A percentile compares a stretch with the other conserved stretches of the same genome.
phyloP scores from a whole-genome alignment of 495 filamentous ascomycete genomes.

The Penicillium taxi region DNA sequence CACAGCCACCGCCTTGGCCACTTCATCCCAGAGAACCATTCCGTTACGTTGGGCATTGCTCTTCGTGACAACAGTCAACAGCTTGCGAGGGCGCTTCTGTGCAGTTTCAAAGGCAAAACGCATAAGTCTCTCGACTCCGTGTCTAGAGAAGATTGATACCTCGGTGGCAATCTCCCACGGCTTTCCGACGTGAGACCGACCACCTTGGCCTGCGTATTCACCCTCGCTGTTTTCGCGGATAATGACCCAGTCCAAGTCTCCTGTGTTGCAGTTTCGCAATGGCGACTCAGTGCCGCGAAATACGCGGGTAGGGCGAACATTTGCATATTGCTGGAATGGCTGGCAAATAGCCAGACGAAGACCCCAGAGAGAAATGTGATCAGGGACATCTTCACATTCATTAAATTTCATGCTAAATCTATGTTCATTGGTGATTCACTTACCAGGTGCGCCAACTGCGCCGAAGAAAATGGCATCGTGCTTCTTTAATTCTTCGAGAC shows the following conservation, averaged over 20 bases:
- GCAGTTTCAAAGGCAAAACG: slow-evolving; percentile 50
- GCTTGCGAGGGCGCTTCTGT: slow-evolving; percentile 36
- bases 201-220: slow-evolving; percentile 51
- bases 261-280: slow-evolving; percentile 33
- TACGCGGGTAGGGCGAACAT: slow-evolving; percentile 46
- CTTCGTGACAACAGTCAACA: slow-evolving; percentile 52
- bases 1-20: slow-evolving; percentile 35
- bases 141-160: slow-evolving; percentile 46
- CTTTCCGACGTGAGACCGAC: slow-evolving; percentile 41
- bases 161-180: slow-evolving; percentile 49
- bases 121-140: slow-evolving; percentile 48
- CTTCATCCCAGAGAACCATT: slow-evolving; percentile 52
- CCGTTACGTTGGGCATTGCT: slow-evolving; percentile 52
- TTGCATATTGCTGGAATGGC: slow-evolving; percentile 49
- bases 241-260: slow-evolving; percentile 49
- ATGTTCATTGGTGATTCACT: background rate
- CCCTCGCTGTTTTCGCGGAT: slow-evolving; percentile 53
- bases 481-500: slow-evolving; percentile 43
- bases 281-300: slow-evolving; percentile 44
- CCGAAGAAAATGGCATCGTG: slow-evolving; percentile 51
- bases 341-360: slow-evolving; percentile 49
- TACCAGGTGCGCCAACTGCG: slow-evolving; percentile 48
- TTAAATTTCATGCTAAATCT: background rate
- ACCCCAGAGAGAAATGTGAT: slow-evolving; percentile 51
- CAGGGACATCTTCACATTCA: slow-evolving; percentile 41